These are phyloP conservation scores for Cryptosporidium andersoni DNA, from an alignment of 169 alveolate genomes.

Conservation along the genomic window DNA sequence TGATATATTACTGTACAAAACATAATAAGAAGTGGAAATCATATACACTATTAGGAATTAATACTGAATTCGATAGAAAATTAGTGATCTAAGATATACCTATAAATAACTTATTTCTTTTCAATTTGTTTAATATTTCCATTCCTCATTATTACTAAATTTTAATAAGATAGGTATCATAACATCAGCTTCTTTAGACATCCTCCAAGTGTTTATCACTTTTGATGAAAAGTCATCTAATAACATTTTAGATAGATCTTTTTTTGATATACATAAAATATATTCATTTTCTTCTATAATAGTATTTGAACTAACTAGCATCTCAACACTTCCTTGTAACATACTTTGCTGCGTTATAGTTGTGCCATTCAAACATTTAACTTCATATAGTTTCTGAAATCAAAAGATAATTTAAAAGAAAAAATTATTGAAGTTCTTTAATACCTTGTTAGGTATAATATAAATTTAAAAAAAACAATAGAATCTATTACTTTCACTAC, in stretches of 20 bases:
- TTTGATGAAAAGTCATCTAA: not conserved
- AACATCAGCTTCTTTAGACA: constrained; percentile 19
- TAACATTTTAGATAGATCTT: constrained; percentile 35
- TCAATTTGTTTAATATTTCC: too few relatives aligned
- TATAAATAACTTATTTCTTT: too few relatives aligned
- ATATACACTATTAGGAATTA: too few relatives aligned
- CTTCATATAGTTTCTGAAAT: constrained; percentile 21
- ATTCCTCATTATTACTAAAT: too few relatives aligned
- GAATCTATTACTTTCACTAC: not conserved
- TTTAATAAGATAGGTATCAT: constrained; percentile 1
- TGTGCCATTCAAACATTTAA: not conserved
- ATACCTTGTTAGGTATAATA: not conserved
- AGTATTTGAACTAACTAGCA: not conserved
- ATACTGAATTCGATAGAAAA: too few relatives aligned
- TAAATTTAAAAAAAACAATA: not conserved
- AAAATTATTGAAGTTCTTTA: not conserved
- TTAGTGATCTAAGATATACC: too few relatives aligned
- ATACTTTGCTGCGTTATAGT: constrained; percentile 14
- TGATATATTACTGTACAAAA: too few relatives aligned
- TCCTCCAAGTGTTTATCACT: not conserved
- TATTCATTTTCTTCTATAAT: constrained; percentile 13
- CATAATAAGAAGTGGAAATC: too few relatives aligned
- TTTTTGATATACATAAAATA: constrained; percentile 9
- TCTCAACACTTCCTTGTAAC: constrained; percentile 28
- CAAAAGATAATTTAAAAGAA: not conserved